Conservation (phyloP, 768 basidiomycete species). For the Agaricus sinodeliciosus region DNA sequence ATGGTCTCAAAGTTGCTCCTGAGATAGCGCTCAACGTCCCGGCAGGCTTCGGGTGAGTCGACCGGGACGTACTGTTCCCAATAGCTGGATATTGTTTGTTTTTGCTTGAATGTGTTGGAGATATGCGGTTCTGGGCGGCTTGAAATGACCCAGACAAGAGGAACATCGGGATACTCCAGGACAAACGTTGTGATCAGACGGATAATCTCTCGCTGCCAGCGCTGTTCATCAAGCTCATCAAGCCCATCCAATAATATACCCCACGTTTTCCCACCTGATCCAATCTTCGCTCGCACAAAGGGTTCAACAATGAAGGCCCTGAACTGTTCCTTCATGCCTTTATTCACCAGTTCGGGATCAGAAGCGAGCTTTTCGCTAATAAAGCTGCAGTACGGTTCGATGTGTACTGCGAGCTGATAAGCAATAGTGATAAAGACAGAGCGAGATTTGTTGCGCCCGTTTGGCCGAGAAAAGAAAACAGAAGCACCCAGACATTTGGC, state of each 20-base stretch:
- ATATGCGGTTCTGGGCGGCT: background rate
- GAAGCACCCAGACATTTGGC: background rate
- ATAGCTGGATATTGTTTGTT: background rate
- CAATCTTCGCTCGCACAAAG: background rate
- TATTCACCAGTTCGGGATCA: background rate
- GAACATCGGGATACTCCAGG: background rate
- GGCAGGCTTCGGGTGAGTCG: background rate
- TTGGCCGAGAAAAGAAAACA: constrained; percentile 4
- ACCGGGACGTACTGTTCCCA: background rate
- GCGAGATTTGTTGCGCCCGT: background rate
- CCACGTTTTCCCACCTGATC: background rate
- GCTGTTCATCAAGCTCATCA: background rate
- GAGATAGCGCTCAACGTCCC: background rate
- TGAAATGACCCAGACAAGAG: background rate
- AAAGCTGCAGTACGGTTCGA: background rate
- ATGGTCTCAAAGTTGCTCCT: background rate
- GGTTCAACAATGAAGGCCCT: background rate
- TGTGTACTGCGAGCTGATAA: background rate
- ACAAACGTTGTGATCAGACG: background rate
- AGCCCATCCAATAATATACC: background rate
- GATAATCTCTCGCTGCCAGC: background rate
- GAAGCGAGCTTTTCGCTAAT: background rate
- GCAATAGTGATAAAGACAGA: background rate
- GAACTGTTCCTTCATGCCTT: background rate
- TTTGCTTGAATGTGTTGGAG: background rate